Evolutionary conservation across 2,329 filamentous ascomycete species (phyloP).

Genomic region (Penicillium italicum): DNA sequence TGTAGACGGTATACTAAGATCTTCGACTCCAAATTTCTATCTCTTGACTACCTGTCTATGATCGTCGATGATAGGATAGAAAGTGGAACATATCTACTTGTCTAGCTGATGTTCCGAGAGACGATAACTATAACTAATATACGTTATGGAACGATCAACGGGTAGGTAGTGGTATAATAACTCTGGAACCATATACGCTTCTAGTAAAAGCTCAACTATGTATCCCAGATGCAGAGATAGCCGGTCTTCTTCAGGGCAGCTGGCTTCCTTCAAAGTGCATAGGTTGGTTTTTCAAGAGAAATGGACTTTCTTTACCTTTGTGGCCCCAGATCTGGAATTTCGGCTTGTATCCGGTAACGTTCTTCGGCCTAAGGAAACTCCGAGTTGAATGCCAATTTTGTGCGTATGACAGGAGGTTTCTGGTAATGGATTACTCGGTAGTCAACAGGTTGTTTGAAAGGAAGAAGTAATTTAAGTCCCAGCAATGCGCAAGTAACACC

Average conservation of each 20-base stretch:
- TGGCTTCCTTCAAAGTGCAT: background rate
- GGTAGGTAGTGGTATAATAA: too few species aligned
- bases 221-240: background rate
- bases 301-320: background rate
- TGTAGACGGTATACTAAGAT: too few species aligned
- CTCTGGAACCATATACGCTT: background rate
- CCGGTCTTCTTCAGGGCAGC: background rate
- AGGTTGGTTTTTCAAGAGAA: background rate
- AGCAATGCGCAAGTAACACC: background rate
- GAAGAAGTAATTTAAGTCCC: background rate
- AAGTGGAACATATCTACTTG: too few species aligned
- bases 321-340: background rate
- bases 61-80: too few species aligned
- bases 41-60: too few species aligned
- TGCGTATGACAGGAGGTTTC: background rate
- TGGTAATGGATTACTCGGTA: background rate
- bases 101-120: too few species aligned
- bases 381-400: background rate
- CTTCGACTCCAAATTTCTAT: too few species aligned
- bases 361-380: background rate
- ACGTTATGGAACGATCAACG: too few species aligned
- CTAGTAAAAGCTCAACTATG: background rate
- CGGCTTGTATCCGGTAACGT: background rate
- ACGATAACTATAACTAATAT: too few species aligned
- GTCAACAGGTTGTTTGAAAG: background rate